Base-by-base conservation (phyloP, 768 basidiomycete genomes). In the Tricholoma terreum region DNA sequence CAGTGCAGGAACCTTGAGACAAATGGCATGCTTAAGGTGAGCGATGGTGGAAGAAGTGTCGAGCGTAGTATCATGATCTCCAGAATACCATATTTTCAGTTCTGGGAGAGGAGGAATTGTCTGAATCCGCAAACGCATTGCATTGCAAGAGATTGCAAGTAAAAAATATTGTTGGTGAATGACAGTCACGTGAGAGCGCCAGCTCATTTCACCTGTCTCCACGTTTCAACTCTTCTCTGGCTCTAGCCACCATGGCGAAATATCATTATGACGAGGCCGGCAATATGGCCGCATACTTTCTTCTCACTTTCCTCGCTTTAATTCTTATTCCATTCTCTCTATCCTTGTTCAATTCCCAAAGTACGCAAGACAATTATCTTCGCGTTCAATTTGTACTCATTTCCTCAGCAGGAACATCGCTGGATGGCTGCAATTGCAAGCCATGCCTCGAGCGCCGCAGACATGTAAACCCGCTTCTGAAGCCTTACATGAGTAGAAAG, bases 211-310 rank as follows among this genome's bases (percentile, higher is more conserved):
- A 46, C 22, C 15, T 15, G 43, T 27, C 46, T 17, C 27, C 46
- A 17, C 43, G 4, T 24, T 2, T 33, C 31, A 33, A 33, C 10
- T 33, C 34, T 45, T 17, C 10, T 17, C 46, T 48, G 6, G 4
- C 15, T n/a, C 14, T 30, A 6, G 11, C 46, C n/a, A 17, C 46
- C 11, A 63, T 91, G 90, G 88, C 87, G 63, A 83, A 87, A 62
- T 92, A 92, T 75, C 80, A 85, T 73, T 93, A 93, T 70, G 91
- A 93, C 72, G 90, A 92, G 77, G 81, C 82, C 48, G 91, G 92
- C 61, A 85, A 84, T 61, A 88, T 93, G 88, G 90, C 90, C 65
- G 81, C 85, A 35, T 98, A 94, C 76, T 98, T 98, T 73, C 73
- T 94, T 58, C 84, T 98, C 55, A 92, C 94, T 7, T 87, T 97